Percentiles rank a stretch among this genome's conserved stretches.
Conservation (phyloP, 805 yeast genomes). For the Yarrowia sp. region DNA sequence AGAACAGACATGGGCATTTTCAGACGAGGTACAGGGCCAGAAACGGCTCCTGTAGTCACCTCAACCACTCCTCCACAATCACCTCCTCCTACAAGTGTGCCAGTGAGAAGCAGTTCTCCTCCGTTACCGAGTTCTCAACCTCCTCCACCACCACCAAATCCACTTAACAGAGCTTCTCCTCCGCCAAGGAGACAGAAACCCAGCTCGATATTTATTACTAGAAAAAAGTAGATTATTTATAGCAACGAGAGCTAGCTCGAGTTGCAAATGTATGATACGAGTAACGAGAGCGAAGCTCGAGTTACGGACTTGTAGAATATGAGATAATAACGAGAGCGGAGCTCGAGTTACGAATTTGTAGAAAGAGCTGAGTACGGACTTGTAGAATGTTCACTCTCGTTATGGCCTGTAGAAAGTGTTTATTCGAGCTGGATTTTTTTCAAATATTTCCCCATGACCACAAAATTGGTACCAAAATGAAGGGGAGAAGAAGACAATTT, state of each 20-base stretch:
- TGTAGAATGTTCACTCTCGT: too few relatives aligned
- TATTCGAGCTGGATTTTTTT: too few relatives aligned
- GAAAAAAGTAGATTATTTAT: slow-evolving; percentile 31
- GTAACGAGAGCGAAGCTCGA: too few relatives aligned
- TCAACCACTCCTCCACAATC: slow-evolving; percentile 22
- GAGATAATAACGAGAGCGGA: too few relatives aligned
- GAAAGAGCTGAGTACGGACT: too few relatives aligned
- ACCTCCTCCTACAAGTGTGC: slow-evolving; percentile 6
- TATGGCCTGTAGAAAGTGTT: too few relatives aligned
- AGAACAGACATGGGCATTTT: background rate
- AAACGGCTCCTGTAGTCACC: slow-evolving; percentile 2
- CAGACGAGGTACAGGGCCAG: background rate
- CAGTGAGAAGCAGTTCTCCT: background rate
- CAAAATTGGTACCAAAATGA: too few relatives aligned
- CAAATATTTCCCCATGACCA: too few relatives aligned
- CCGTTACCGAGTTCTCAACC: background rate
- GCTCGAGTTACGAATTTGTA: too few relatives aligned
- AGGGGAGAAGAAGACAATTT: too few relatives aligned
- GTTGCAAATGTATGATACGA: background rate
- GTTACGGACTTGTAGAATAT: too few relatives aligned
- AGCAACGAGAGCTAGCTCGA: too few relatives aligned
- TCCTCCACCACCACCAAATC: background rate
- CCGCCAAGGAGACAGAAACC: slow-evolving; percentile 21
- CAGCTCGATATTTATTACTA: slow-evolving; percentile 35
- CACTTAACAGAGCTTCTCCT: slow-evolving; percentile 11